Evolutionary conservation across 1,139 yeast genomes (phyloP).

Genomic region (Magnusiomyces fungicola): DNA sequence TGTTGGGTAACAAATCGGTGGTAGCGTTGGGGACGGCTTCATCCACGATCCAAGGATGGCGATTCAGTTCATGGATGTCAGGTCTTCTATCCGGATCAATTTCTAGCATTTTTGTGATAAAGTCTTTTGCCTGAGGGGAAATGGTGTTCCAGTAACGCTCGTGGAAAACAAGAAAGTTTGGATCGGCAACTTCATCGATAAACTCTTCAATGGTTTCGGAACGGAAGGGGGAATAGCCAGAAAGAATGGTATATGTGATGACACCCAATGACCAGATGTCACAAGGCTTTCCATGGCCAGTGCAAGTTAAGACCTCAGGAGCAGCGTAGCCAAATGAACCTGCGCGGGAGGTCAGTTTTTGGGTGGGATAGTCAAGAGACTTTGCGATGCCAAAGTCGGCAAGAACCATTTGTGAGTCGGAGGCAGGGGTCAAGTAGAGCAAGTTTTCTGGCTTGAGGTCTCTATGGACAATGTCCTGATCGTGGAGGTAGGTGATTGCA

Average conservation of each 20-base stretch:
- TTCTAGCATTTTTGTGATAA: slow-evolving; percentile 59
- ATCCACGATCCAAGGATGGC: slow-evolving; percentile 65
- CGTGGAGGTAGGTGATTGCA: slow-evolving; percentile 70
- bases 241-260: slow-evolving; percentile 77
- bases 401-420: slow-evolving; percentile 62
- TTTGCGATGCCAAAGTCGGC: slow-evolving; percentile 95
- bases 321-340: slow-evolving; percentile 95
- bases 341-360: slow-evolving; percentile 67
- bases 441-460: slow-evolving; percentile 90
- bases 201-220: slow-evolving; percentile 80
- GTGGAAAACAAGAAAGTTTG: slow-evolving; percentile 63
- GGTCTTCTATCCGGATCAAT: slow-evolving; percentile 60
- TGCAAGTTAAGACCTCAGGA: slow-evolving; percentile 72
- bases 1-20: slow-evolving; percentile 63
- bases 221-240: slow-evolving; percentile 90
- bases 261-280: slow-evolving; percentile 93
- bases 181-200: slow-evolving; percentile 68
- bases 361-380: slow-evolving; percentile 50
- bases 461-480: slow-evolving; percentile 72
- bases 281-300: slow-evolving; percentile 87
- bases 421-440: slow-evolving; percentile 49
- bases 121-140: slow-evolving; percentile 65
- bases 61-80: slow-evolving; percentile 54
- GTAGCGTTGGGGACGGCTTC: slow-evolving; percentile 36
- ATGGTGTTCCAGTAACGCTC: slow-evolving; percentile 80